phyloP scores from a whole-genome alignment of 2,329 filamentous ascomycete species.

The Claviceps citrina region DNA sequence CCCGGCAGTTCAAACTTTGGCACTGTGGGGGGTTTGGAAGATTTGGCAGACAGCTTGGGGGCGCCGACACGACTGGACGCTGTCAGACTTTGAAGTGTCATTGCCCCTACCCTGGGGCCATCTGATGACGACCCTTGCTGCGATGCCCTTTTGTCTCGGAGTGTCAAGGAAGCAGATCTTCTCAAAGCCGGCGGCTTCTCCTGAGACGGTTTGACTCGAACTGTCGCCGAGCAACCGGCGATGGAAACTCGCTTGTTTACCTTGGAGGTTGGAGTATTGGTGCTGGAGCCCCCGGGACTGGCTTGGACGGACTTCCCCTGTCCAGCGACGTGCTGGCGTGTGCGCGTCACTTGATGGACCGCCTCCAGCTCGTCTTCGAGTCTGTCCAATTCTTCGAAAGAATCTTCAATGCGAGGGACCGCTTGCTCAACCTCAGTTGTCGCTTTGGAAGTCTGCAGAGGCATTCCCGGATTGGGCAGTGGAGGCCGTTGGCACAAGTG shows the following conservation, averaged over 20 bases:
- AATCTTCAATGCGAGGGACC: conserved; percentile 44
- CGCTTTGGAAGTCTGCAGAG: conserved; percentile 17
- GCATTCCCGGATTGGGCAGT: conserved; percentile 11
- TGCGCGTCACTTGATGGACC: conserved; percentile 24
- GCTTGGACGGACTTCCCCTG: conserved; percentile 7
- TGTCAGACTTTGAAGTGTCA: conserved; percentile 11
- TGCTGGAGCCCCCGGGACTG: conserved; percentile 1
- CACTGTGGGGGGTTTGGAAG: conserved; percentile 37
- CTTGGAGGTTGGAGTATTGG: conserved; percentile 8
- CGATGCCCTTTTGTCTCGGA: conserved; percentile 16
- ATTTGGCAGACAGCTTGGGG: conserved; percentile 33
- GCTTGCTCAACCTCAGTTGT: conserved; percentile 17
- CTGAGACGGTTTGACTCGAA: conserved; percentile 25
- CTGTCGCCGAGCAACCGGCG: conserved; percentile 22
- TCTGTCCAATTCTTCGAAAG: conserved; percentile 44
- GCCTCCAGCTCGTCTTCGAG: conserved; percentile 47
- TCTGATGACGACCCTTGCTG: conserved; percentile 5
- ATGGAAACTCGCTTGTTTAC: conserved; percentile 16
- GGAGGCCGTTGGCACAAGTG: conserved; percentile 6
- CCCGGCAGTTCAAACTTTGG: conserved; percentile 48
- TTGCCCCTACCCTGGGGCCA: conserved; percentile 7
- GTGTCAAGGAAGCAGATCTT: conserved; percentile 26
- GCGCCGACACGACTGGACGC: conserved; percentile 6
- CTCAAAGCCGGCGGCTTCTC: conserved; percentile 24
- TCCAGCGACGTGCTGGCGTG: conserved; percentile 16